Evolutionary conservation across 495 filamentous ascomycete genomes (phyloP), one percentile per base, ranked within the genome.

Genomic region (Hypoxylon crocopeplum): DNA sequence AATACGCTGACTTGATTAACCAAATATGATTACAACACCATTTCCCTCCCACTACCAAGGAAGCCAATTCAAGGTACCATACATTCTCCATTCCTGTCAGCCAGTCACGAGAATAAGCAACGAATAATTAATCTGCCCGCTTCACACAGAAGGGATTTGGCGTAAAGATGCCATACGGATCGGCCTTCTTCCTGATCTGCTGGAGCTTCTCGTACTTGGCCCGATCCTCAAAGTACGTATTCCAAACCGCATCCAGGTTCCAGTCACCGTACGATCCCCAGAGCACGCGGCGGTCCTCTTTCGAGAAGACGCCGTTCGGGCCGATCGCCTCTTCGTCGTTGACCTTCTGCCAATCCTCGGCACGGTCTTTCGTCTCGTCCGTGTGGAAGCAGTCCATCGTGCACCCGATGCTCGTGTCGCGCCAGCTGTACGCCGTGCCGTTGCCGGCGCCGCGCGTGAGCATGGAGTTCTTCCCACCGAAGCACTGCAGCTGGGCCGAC

Each of bases 341-440:
- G 29, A 67, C 59, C 30, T 59, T 60, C 33, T 75, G 70, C 73
- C 73, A 77, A 17, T 73, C 70, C 33, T 72, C 55, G 7, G 73
- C 74, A 0, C 53, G 59, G n/a, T 44, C 27, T 52, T 73, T 67
- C 2, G 47, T 39, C 6, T 62, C 58, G 2, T 57, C 47, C 12
- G 47, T 55, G 45, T 76, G 62, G 53, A 77, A 76, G 36, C 70
- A 73, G 40, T 77, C 74, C 50, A 75, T 64, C 1, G 54, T 65
- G 42, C 52, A 56, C 5, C 47, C 41, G 8, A 76, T 48, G 30
- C 56, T 72, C 6, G 73, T 70, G 46, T 77, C 74, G 42, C 74
- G 61, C 74, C 74, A 77, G 57, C 72, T 76, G 50, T 66, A 76
- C 7, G 71, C 37, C 1, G 73, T 77, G 1, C 73, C 73, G 33